Percentiles rank a stretch among this genome's conserved stretches.
These are phyloP conservation scores for Cucumis hystrix DNA, from an alignment of 306 rosid genomes.

Conservation along the genomic window DNA sequence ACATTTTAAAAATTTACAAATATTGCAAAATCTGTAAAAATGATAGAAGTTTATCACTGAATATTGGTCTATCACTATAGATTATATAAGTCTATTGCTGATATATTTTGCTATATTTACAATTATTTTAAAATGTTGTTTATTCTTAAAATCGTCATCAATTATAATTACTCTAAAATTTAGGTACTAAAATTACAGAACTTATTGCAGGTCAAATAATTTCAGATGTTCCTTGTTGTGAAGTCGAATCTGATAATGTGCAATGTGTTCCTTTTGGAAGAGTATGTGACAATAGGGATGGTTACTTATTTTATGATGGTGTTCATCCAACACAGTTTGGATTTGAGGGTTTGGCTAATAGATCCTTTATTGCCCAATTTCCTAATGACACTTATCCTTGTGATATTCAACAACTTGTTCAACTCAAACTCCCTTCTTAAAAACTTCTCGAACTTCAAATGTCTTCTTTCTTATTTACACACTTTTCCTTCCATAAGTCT, in stretches of 20 bases:
- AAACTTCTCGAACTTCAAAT: neutral
- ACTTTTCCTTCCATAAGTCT: no score
- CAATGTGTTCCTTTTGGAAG: neutral
- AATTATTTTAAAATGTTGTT: no score
- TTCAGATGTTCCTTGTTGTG: neutral
- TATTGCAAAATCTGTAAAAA: no score
- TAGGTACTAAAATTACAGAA: no score
- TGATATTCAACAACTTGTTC: slow-evolving; percentile 2
- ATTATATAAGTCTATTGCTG: no score
- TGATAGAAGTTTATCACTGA: no score
- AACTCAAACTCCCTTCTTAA: neutral
- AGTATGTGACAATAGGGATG: neutral
- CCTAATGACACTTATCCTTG: slow-evolving; percentile 2
- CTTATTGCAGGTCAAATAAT: neutral
- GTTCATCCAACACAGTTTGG: slow-evolving; percentile 8
- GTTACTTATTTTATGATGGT: neutral
- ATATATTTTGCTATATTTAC: no score
- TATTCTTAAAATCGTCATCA: no score
- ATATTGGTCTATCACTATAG: no score
- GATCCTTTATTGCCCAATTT: slow-evolving; percentile 2
- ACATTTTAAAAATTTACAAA: no score
- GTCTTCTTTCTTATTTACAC: no score
- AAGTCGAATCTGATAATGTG: neutral
- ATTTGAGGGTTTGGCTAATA: neutral
- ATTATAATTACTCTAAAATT: no score